phyloP scores from a whole-genome alignment of 331 rosid species.

The Quercus tomentella region DNA sequence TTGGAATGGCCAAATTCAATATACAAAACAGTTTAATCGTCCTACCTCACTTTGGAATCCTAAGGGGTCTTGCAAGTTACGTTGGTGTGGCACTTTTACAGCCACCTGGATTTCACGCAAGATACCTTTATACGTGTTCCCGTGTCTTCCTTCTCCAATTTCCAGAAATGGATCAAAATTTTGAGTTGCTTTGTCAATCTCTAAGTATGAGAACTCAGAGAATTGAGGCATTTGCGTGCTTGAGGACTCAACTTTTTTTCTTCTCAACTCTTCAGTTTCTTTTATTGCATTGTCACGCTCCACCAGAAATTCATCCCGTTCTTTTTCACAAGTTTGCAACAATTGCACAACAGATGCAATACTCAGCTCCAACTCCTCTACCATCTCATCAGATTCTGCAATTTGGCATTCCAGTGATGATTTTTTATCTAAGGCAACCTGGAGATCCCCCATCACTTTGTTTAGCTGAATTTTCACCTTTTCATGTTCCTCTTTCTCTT shows the following conservation, averaged over 20 bases:
- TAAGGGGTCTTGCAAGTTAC: slow-evolving; percentile 58
- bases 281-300: slow-evolving; percentile 54
- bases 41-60: slow-evolving; percentile 71
- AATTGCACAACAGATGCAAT: slow-evolving; percentile 40
- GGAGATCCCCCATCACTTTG: background rate
- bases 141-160: slow-evolving; percentile 95
- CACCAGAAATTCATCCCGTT: slow-evolving; percentile 61
- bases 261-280: slow-evolving; percentile 74
- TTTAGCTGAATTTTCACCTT: background rate
- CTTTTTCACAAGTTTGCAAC: slow-evolving; percentile 44
- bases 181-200: slow-evolving; percentile 69
- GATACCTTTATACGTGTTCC: slow-evolving; percentile 64
- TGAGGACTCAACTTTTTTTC: slow-evolving; percentile 47
- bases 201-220: slow-evolving; percentile 52
- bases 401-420: background rate
- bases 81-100: slow-evolving; percentile 50
- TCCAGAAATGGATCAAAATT: slow-evolving; percentile 51
- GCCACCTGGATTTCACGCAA: slow-evolving; percentile 78
- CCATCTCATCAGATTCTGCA: background rate
- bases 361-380: slow-evolving; percentile 10
- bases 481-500: background rate
- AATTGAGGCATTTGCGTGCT: slow-evolving; percentile 29
- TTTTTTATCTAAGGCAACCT: background rate
- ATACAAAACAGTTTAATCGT: background rate
- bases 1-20: background rate